These are phyloP conservation scores for Coelastrella sp. DNA, from an alignment of 139 green algal species.

Conservation along the genomic window DNA sequence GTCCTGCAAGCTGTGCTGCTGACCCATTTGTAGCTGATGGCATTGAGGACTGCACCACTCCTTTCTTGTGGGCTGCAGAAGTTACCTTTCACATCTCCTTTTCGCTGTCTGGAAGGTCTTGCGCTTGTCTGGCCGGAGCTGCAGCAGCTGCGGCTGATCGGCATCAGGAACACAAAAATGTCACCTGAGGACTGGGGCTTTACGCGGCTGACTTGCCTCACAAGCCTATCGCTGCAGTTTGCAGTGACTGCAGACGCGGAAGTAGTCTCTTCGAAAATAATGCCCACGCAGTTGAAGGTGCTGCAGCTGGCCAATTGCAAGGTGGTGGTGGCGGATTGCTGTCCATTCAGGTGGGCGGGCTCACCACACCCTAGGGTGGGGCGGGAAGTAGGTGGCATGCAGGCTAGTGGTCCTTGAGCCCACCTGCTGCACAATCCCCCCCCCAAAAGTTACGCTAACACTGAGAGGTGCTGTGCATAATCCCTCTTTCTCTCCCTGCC, in stretches of 20 bases:
- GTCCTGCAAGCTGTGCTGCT: too few species aligned
- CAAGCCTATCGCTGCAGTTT: conserved; percentile 13
- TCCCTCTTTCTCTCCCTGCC: too few species aligned
- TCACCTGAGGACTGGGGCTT: not conserved
- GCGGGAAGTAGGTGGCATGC: too few species aligned
- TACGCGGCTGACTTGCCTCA: not conserved
- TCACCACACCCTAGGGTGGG: too few species aligned
- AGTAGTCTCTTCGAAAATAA: not conserved
- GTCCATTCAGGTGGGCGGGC: too few species aligned
- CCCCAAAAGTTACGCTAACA: too few species aligned
- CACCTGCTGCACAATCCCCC: too few species aligned
- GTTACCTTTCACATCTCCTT: not conserved
- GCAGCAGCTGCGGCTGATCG: not conserved
- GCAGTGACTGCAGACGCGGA: not conserved
- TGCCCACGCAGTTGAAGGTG: not conserved
- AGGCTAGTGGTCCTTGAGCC: too few species aligned
- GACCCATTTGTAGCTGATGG: too few species aligned
- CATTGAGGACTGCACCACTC: not conserved
- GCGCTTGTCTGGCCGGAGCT: not conserved
- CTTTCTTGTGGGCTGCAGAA: not conserved
- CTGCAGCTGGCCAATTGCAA: not conserved
- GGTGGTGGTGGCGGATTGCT: too few species aligned
- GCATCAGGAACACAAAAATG: not conserved
- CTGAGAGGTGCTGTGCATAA: too few species aligned
- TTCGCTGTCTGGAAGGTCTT: not conserved